Base-by-base conservation (phyloP, 208 protist species). In the Crithidia brevicula region DNA sequence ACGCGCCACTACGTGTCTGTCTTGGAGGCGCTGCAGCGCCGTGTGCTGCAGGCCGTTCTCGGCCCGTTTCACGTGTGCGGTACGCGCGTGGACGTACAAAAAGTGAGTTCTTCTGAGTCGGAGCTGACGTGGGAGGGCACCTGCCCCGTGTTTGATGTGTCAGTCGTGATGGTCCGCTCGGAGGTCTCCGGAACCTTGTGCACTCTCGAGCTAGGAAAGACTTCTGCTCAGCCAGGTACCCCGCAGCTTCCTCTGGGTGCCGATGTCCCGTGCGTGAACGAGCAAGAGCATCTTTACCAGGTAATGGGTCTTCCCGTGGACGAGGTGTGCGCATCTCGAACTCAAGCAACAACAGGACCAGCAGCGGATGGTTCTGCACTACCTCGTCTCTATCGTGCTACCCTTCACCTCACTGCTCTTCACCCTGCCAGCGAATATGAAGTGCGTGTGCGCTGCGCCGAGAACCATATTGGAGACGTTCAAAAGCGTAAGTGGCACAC, bases 101-200 rank as follows among this genome's bases (percentile, higher is more conserved):
- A 42, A 18, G 45, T 51, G n/a, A 30, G 20, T 28, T 4, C 52
- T 20, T 28, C n/a, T 2, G 40, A 9, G 16, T 6, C 11, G 0
- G 63, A 69, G 38, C 53, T 69, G 22, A 15, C 42, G 20, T 69
- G 63, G 63, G 63, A 69, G 13, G 63, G 63, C 25, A 61, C 40
- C 10, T 30, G 28, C 16, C 20, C 52, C 10, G 30, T 13, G 23
- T 69, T 60, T 15, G 34, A 59, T 0, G 63, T 69, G 16, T 7
- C 18, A 34, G 40, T 69, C 6, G 18, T 9, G 31, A 18, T 18
- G 31, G 4, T 3, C 13, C 52, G 31, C 1, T 43, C 52, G n/a
- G 33, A 28, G 6, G 33, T 15, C 16, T n/a, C 18, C 31, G 52
- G 16, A 47, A 7, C 42, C 13, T 6, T n/a, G n/a, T n/a, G n/a